Conservation (phyloP, 1,284 basidiomycete genomes). For the Moniliella sp. region DNA sequence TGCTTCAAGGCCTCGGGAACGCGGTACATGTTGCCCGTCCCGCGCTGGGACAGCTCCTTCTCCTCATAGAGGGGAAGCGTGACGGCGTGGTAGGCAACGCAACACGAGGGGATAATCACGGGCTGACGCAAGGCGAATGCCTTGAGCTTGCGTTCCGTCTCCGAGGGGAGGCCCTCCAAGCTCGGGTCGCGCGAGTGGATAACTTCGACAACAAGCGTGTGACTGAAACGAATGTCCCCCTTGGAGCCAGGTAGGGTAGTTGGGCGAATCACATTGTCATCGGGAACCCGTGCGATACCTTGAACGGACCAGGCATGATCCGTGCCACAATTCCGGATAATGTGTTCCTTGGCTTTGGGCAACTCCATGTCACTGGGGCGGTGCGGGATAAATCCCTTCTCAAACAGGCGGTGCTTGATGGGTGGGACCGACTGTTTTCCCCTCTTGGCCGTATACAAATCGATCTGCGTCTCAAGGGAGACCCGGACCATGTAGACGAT, state of each 20-base stretch:
- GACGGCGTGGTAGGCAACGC: conserved; percentile 29
- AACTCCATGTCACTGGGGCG: conserved; percentile 17
- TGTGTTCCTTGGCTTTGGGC: too few species aligned
- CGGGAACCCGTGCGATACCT: conserved; percentile 31
- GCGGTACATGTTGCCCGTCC: background rate
- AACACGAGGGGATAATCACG: conserved; percentile 22
- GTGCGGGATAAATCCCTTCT: conserved; percentile 27
- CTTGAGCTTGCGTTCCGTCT: conserved; percentile 17
- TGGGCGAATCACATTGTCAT: conserved; percentile 28
- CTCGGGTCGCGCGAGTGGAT: conserved; percentile 23
- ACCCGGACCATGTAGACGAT: conserved; percentile 30
- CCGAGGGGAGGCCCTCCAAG: too few species aligned
- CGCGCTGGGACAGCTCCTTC: conserved; percentile 7
- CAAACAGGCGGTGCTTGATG: conserved; percentile 26
- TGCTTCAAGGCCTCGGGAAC: conserved; percentile 11
- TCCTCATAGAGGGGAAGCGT: conserved; percentile 23
- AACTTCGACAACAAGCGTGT: conserved; percentile 27
- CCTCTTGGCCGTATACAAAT: too few species aligned
- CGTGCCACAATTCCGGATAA: too few species aligned
- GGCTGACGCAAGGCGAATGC: conserved; percentile 30
- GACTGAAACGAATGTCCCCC: conserved; percentile 20
- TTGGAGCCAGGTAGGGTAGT: conserved; percentile 22
- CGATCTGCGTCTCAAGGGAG: conserved; percentile 28
- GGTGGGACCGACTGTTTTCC: too few species aligned
- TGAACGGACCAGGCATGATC: too few species aligned